Conservation (phyloP, 768 basidiomycete species). For the Gautieria morchelliformis region DNA sequence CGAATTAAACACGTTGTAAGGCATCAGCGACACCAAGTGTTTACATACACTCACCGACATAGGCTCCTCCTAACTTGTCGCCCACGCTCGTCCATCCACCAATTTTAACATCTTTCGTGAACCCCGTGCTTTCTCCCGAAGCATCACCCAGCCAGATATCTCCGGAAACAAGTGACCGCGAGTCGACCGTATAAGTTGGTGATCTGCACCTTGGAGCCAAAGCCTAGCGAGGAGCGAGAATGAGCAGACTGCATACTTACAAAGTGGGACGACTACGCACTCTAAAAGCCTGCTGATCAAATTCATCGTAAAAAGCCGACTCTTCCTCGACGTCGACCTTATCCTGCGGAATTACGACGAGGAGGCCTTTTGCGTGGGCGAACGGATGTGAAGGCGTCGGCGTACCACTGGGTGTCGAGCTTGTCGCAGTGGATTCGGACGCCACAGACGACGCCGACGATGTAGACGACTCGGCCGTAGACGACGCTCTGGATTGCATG, state of each 20-base stretch:
- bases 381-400: slow-evolving; percentile 30
- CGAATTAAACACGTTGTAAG: neutral
- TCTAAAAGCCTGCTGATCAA: slow-evolving; percentile 16
- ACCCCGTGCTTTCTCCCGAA: slow-evolving; percentile 40
- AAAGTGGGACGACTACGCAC: neutral
- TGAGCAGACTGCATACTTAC: neutral
- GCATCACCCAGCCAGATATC: slow-evolving; percentile 67
- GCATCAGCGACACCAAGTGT: neutral
- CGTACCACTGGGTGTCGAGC: neutral
- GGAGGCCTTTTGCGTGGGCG: slow-evolving; percentile 32
- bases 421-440: neutral
- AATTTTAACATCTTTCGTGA: slow-evolving; percentile 57
- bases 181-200: slow-evolving; percentile 16
- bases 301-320: slow-evolving; percentile 54
- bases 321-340: slow-evolving; percentile 63
- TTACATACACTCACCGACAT: slow-evolving; percentile 40
- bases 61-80: slow-evolving; percentile 52
- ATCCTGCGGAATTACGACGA: slow-evolving; percentile 43
- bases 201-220: slow-evolving; percentile 15
- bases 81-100: slow-evolving; percentile 68
- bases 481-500: no score
- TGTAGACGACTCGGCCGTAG: no score
- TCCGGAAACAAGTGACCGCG: slow-evolving; percentile 51
- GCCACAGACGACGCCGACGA: neutral
- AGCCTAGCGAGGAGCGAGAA: neutral